Evolutionary conservation across 2,329 filamentous ascomycete species (phyloP).

Genomic region (Trichoderma guizhouense): DNA sequence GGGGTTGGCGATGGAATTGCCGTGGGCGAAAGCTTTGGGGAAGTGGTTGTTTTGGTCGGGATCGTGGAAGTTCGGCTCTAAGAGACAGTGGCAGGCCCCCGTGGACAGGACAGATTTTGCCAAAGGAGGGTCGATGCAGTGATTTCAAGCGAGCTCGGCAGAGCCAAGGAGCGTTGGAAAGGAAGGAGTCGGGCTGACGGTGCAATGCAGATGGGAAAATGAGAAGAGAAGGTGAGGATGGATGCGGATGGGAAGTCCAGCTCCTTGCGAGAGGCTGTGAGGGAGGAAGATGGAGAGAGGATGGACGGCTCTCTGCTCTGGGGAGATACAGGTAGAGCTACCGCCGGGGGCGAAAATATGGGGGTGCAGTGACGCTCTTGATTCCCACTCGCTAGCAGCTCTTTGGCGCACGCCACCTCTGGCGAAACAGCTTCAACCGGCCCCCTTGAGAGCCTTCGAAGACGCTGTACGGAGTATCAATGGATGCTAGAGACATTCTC

Average conservation of each 20-base stretch:
- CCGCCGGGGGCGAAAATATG: constrained; percentile 4
- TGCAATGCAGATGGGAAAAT: constrained; percentile 33
- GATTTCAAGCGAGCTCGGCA: constrained; percentile 29
- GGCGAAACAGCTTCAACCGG: constrained; percentile 21
- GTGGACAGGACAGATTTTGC: constrained; percentile 31
- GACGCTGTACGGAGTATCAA: neutral
- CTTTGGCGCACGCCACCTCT: constrained; percentile 19
- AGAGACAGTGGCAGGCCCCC: constrained; percentile 24
- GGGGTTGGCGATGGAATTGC: constrained; percentile 14
- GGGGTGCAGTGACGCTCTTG: constrained; percentile 15
- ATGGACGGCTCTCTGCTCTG: neutral
- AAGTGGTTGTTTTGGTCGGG: neutral
- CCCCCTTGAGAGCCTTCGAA: neutral
- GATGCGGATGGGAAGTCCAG: constrained; percentile 40
- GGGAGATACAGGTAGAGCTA: neutral
- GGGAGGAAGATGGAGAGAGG: constrained; percentile 26
- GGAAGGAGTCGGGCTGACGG: constrained; percentile 33
- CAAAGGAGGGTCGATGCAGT: constrained; percentile 38
- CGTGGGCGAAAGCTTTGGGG: constrained; percentile 2
- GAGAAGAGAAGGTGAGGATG: constrained; percentile 41
- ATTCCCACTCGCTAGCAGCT: constrained; percentile 17
- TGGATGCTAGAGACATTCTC: neutral
- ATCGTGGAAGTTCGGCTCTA: constrained; percentile 17
- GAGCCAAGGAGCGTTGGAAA: constrained; percentile 40
- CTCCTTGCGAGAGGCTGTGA: constrained; percentile 30